A percentile compares a stretch with the other conserved stretches of the same genome.
These are phyloP conservation scores for Eustoma russellianum DNA, from an alignment of 257 asterid genomes.

Conservation along the genomic window DNA sequence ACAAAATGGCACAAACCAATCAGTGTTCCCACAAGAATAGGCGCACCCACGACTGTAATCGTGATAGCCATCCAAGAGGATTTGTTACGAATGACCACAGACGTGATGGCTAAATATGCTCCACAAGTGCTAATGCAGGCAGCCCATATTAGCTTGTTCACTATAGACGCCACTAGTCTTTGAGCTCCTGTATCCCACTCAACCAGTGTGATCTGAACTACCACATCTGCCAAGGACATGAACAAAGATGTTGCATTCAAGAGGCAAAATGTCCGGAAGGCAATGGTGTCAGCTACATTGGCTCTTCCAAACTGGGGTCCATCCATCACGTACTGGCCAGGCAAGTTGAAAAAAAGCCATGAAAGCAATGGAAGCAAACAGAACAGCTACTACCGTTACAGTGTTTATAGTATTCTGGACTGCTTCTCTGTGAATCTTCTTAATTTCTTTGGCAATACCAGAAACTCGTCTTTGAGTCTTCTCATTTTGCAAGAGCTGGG, in stretches of 20 bases:
- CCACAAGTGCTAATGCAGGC: constrained; percentile 94
- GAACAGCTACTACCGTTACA: constrained; percentile 85
- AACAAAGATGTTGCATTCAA: constrained; percentile 72
- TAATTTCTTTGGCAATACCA: constrained; percentile 93
- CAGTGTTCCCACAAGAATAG: constrained; percentile 73
- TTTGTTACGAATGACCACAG: constrained; percentile 66
- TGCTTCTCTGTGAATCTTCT: constrained; percentile 87
- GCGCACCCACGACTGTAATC: constrained; percentile 65
- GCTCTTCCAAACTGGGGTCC: constrained; percentile 66
- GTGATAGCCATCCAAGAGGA: constrained; percentile 78
- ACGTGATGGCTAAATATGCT: constrained; percentile 72
- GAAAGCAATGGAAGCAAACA: constrained; percentile 90
- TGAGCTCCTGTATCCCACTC: constrained; percentile 94
- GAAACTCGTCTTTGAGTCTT: constrained; percentile 85
- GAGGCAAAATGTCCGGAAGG: constrained; percentile 80
- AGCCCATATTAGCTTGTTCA: constrained; percentile 96
- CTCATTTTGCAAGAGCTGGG: constrained; percentile 85
- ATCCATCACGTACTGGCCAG: constrained; percentile 46
- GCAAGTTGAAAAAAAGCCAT: constrained; percentile 83
- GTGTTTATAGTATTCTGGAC: constrained; percentile 88
- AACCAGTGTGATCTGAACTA: constrained; percentile 82
- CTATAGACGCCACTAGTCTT: constrained; percentile 70
- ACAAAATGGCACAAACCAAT: constrained; percentile 84
- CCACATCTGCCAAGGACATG: constrained; percentile 85
- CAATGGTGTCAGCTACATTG: constrained; percentile 29